A percentile compares a stretch with the other conserved stretches of the same genome.
Conservation (phyloP, 2,329 filamentous ascomycete species). For the Didymosphaeria variabile region DNA sequence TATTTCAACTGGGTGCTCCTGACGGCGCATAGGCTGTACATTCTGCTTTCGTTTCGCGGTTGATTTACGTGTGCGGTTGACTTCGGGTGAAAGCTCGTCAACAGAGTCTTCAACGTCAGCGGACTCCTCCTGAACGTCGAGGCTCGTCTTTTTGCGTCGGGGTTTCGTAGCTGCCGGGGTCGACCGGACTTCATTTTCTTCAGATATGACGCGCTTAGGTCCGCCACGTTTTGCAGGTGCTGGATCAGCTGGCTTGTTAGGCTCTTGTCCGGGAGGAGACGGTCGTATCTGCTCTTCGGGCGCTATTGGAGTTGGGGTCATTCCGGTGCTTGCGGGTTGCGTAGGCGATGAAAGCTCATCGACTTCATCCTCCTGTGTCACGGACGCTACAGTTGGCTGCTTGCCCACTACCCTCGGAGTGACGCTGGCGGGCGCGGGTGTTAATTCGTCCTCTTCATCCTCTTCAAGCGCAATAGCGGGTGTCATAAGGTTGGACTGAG, state of each 20-base stretch:
- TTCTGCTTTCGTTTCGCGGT: conserved; percentile 4
- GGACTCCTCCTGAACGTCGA: conserved; percentile 15
- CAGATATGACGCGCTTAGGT: conserved; percentile 20
- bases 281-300: conserved; percentile 6
- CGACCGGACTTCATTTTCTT: conserved; percentile 17
- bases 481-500: conserved; percentile 22
- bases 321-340: conserved; percentile 5
- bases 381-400: not conserved
- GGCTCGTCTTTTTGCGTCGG: conserved; percentile 17
- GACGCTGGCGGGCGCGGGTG: conserved; percentile 26
- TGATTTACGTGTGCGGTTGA: conserved; percentile 15
- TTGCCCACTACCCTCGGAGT: conserved; percentile 27
- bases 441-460: conserved; percentile 39
- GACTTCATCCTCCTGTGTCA: conserved; percentile 20
- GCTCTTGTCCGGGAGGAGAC: not conserved
- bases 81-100: conserved; percentile 35
- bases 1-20: conserved; percentile 21
- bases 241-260: not conserved
- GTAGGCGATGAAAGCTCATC: conserved; percentile 34
- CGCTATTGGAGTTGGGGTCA: conserved; percentile 2
- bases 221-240: conserved; percentile 24
- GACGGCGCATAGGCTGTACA: not conserved
- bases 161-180: conserved; percentile 27
- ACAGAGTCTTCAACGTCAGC: conserved; percentile 19
- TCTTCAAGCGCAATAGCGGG: conserved; percentile 24